Percentiles rank a stretch among this genome's conserved stretches.
These are phyloP conservation scores for Penicillium sp. DNA, from an alignment of 2,329 filamentous ascomycete species.

Conservation along the genomic window DNA sequence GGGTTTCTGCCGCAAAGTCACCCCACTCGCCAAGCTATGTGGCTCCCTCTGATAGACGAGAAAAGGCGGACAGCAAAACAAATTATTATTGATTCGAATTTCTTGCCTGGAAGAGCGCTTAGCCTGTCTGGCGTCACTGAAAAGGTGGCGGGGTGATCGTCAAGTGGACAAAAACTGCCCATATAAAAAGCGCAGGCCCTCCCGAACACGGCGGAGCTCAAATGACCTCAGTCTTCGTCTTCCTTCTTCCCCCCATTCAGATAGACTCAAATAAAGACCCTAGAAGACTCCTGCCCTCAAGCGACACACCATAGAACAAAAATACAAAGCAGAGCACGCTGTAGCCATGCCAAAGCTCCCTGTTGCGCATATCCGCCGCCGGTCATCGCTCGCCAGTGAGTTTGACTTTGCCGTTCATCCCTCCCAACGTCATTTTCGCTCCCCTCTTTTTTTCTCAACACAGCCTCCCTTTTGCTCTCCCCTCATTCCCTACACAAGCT, in stretches of 20 bases:
- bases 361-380: constrained; percentile 42
- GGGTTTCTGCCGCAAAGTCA: constrained; percentile 9
- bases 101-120: neutral
- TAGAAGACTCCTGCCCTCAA: constrained; percentile 6
- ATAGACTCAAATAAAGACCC: constrained; percentile 14
- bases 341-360: constrained; percentile 36
- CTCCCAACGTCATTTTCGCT: constrained; percentile 27
- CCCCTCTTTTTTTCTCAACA: constrained; percentile 17
- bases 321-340: constrained; percentile 4
- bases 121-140: constrained; percentile 4
- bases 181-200: constrained; percentile 10
- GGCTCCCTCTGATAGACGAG: constrained; percentile 12
- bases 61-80: constrained; percentile 15
- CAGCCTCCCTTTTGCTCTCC: constrained; percentile 9
- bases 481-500: neutral
- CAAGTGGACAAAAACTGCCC: constrained; percentile 10
- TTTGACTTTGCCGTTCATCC: constrained; percentile 18
- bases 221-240: constrained; percentile 15
- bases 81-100: constrained; percentile 4
- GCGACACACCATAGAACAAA: constrained; percentile 5
- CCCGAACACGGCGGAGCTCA: neutral
- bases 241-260: constrained; percentile 1
- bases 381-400: constrained; percentile 44
- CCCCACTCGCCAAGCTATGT: constrained; percentile 26
- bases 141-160: constrained; percentile 18